A percentile compares a stretch with the other conserved stretches of the same genome.
phyloP scores from a whole-genome alignment of 83 land plant species.

The Thuja plicata region DNA sequence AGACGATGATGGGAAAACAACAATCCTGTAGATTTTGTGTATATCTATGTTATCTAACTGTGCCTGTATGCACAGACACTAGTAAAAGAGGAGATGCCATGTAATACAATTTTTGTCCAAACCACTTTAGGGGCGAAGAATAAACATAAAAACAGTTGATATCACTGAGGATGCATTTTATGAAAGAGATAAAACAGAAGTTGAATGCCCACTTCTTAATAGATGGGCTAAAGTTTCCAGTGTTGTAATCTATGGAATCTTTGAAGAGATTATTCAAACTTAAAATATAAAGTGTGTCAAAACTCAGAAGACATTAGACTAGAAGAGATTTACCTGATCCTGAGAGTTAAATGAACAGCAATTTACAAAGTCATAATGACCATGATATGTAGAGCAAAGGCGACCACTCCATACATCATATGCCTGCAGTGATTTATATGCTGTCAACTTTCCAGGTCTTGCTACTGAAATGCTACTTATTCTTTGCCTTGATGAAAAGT shows the following conservation, averaged over 20 bases:
- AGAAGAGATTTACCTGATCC: slow-evolving; percentile 64
- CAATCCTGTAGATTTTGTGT: neutral
- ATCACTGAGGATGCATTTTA: neutral
- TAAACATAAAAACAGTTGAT: neutral
- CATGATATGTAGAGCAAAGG: slow-evolving; percentile 50
- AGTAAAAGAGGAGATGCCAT: neutral
- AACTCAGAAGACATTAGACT: neutral
- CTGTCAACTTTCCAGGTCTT: neutral
- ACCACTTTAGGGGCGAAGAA: neutral
- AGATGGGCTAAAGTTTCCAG: neutral
- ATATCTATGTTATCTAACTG: neutral
- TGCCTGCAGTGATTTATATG: slow-evolving; percentile 43
- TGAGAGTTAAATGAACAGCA: slow-evolving; percentile 75
- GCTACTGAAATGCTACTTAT: neutral
- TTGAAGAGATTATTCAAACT: neutral
- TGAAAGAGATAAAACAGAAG: neutral
- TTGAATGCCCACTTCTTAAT: neutral
- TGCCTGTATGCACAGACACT: neutral
- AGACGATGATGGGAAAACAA: neutral
- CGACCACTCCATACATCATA: slow-evolving; percentile 91
- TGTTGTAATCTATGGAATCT: neutral
- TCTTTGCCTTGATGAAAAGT: neutral
- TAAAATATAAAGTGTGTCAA: neutral
- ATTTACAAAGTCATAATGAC: slow-evolving; percentile 87
- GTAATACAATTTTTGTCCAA: neutral